phyloP scores from a whole-genome alignment of 75 land plant species.

The Pinus tabuliformis region DNA sequence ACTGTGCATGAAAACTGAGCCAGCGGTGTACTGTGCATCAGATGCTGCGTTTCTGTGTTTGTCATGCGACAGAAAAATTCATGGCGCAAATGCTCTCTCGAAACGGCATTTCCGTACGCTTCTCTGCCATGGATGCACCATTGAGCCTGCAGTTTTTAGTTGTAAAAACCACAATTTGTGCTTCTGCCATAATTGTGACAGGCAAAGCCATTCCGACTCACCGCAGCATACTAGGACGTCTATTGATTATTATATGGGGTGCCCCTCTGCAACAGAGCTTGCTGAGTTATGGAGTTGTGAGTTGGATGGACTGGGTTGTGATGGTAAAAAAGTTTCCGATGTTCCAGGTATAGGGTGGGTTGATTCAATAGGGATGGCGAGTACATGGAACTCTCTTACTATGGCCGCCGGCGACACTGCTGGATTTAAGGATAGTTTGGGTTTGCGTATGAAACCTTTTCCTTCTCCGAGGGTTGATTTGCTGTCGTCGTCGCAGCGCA shows the following conservation, averaged over 20 bases:
- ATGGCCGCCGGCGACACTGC: too few relatives aligned
- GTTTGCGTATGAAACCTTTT: too few relatives aligned
- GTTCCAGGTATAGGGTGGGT: background rate
- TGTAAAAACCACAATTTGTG: conserved; percentile 38
- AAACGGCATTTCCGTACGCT: conserved; percentile 55
- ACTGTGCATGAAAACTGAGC: conserved; percentile 38
- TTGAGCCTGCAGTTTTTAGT: conserved; percentile 33
- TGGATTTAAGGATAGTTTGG: too few relatives aligned
- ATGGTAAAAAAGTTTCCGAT: background rate
- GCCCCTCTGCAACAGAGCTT: conserved; percentile 82
- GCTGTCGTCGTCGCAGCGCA: too few relatives aligned
- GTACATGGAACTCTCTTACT: too few relatives aligned
- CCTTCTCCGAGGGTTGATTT: too few relatives aligned
- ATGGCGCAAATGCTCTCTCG: conserved; percentile 64
- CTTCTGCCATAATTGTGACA: conserved; percentile 60
- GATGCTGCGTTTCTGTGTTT: conserved; percentile 65
- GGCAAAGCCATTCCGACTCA: conserved; percentile 35
- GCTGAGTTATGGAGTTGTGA: conserved; percentile 75
- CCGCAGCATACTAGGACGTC: conserved; percentile 50
- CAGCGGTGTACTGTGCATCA: conserved; percentile 58
- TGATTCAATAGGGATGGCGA: too few relatives aligned
- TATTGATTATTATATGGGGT: conserved; percentile 66
- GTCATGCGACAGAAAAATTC: conserved; percentile 62
- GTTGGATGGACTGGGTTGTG: conserved; percentile 8
- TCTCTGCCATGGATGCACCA: conserved; percentile 59